Evolutionary conservation across 2,329 filamentous ascomycete genomes (phyloP), one percentile per base, ranked within the genome.

Genomic region (Curvularia spicifera): DNA sequence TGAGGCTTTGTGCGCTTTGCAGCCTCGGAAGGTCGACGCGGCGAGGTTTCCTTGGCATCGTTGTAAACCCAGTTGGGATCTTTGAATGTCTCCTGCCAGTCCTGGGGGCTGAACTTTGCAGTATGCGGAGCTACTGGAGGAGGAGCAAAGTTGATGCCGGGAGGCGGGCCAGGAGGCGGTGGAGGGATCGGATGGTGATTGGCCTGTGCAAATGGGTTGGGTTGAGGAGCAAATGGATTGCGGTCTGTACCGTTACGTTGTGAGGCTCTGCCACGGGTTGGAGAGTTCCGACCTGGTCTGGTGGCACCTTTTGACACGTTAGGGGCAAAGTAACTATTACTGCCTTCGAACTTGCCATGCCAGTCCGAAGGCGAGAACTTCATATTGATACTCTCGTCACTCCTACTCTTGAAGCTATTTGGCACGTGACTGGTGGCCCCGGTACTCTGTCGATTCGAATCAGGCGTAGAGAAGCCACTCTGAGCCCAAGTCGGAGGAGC

Each of bases 341-440:
- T 74, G 44, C 78, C 78, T 47, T 75, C 68, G 60, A 83, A 83
- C 46, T 76, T 79, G 39, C 80, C 80, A 64, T 74, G 76, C 76
- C 79, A 82, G 29, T 79, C 79, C 24, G 74, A 74, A 22, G 80
- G 78, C 7, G 79, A 79, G 63, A 82, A 83, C 28, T 78, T 80
- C 50, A 80, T 80, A 57, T 82, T 82, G 70, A 83, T 82, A 58
- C 77, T 78, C 56, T 82, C 81, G 45, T 79, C 77, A 60, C 81
- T 83, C 57, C 76, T 74, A 61, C 78, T 82, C 61, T 81, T 80
- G 66, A 75, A 75, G 18, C 67, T 66, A 42, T 67, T 71, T 5
- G 70, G 63, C 5, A 67, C 50, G 37, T 69, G 69, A 8, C 59
- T 55, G 24, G 67, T 49, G 9, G 67, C 40, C 50, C 61, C 60